phyloP scores from a whole-genome alignment of 441 rosid species.

The Raphanus hybrid region DNA sequence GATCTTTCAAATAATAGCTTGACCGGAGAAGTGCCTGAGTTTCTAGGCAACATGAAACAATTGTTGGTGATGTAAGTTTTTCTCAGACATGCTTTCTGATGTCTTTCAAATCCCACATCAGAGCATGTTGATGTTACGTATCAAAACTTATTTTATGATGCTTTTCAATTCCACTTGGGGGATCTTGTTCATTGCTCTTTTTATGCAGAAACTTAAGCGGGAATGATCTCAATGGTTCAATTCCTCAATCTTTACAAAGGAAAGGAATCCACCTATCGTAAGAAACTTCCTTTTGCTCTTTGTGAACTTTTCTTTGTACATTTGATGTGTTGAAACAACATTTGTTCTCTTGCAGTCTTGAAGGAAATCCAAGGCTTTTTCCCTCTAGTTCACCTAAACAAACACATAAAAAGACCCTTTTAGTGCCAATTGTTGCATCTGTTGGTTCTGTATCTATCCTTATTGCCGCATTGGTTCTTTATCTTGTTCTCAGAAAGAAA shows the following conservation, averaged over 20 bases:
- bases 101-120: not conserved
- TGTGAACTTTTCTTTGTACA: not conserved
- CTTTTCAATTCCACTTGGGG: not conserved
- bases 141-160: not conserved
- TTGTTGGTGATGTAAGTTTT: constrained; percentile 25
- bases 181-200: not conserved
- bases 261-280: constrained; percentile 15
- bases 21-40: constrained; percentile 28
- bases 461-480: constrained; percentile 1
- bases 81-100: not conserved
- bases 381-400: not conserved
- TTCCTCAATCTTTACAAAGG: constrained; percentile 33
- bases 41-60: constrained; percentile 32
- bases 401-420: not conserved
- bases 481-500: constrained; percentile 20
- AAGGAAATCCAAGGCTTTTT: not conserved
- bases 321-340: not conserved
- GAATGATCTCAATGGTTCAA: constrained; percentile 29
- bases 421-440: constrained; percentile 2
- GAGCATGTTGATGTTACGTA: not conserved
- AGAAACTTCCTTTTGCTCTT: not conserved
- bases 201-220: constrained; percentile 30
- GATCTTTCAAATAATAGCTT: constrained; percentile 33
- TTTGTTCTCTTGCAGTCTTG: constrained; percentile 1
- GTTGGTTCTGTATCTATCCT: constrained; percentile 1